These are phyloP conservation scores for Fusarium tjaetaba DNA, from an alignment of 2,329 filamentous ascomycete species.

Conservation along the genomic window DNA sequence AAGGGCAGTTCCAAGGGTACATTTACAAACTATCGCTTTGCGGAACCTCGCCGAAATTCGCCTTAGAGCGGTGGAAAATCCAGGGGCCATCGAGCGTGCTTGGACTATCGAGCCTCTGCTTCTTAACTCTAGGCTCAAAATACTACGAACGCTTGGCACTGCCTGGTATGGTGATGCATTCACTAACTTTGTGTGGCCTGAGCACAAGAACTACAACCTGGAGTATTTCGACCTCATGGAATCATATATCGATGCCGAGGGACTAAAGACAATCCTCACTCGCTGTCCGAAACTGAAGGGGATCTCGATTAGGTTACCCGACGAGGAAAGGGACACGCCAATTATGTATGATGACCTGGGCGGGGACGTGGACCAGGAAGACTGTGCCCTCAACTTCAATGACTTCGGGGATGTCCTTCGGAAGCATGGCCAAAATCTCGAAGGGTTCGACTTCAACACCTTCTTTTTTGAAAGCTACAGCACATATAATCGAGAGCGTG, in stretches of 20 bases:
- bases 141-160: not conserved
- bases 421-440: not conserved
- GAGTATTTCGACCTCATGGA: not conserved
- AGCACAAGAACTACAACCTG: not conserved
- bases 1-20: fast-evolving
- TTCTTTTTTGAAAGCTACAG: not conserved
- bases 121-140: not conserved
- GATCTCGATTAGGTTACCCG: not conserved
- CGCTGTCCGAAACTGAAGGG: not conserved
- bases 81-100: fast-evolving
- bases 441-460: not conserved
- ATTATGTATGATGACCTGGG: too few relatives aligned
- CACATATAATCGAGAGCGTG: fast-evolving
- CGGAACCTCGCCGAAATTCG: constrained; percentile 1
- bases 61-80: fast-evolving
- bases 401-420: not conserved
- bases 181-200: not conserved
- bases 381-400: fast-evolving
- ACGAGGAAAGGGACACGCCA: too few relatives aligned
- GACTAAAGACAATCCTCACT: not conserved
- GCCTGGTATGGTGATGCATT: too few relatives aligned
- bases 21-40: not conserved
- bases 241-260: not conserved
- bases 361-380: too few relatives aligned
- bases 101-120: not conserved